These are phyloP conservation scores for Nannochloris sp. DNA, from an alignment of 139 green algal genomes.

Conservation along the genomic window DNA sequence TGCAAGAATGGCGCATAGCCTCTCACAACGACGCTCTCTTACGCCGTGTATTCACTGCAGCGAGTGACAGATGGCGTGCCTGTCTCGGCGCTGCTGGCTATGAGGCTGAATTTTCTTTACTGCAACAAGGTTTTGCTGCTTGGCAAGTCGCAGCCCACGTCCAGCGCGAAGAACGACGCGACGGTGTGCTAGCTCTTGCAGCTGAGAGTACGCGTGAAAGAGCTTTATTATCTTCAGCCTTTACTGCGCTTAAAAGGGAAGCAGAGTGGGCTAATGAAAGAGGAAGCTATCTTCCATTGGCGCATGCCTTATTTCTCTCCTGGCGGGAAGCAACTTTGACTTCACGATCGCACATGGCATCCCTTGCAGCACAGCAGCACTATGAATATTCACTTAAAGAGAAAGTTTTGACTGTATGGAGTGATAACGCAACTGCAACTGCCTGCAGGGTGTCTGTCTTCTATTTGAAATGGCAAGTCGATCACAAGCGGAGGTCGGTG, in stretches of 20 bases:
- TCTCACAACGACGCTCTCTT: slow-evolving; percentile 3
- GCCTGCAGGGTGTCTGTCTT: slow-evolving; percentile 8
- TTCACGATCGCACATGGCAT: slow-evolving; percentile 7
- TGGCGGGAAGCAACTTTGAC: slow-evolving; percentile 6
- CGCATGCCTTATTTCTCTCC: not conserved
- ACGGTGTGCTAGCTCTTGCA: slow-evolving; percentile 10
- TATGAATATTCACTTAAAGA: not conserved
- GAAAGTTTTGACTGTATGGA: not conserved
- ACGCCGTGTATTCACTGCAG: slow-evolving; percentile 12
- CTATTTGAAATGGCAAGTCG: slow-evolving; percentile 16
- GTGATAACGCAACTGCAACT: not conserved
- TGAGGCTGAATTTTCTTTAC: slow-evolving; percentile 2
- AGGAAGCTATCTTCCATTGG: not conserved
- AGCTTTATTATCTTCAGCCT: slow-evolving; percentile 1
- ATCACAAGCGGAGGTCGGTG: not conserved
- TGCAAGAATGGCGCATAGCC: not conserved
- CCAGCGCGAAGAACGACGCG: slow-evolving; percentile 7
- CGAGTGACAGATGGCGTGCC: slow-evolving; percentile 10
- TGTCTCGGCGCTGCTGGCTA: slow-evolving; percentile 14
- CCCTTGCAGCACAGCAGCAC: not conserved
- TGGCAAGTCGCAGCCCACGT: slow-evolving; percentile 17
- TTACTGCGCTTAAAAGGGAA: not conserved
- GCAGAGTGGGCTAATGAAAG: not conserved
- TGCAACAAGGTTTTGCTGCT: not conserved
- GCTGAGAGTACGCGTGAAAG: slow-evolving; percentile 1